Base-by-base conservation (phyloP, 2,329 filamentous ascomycete genomes). In the Fusarium dlaminii region DNA sequence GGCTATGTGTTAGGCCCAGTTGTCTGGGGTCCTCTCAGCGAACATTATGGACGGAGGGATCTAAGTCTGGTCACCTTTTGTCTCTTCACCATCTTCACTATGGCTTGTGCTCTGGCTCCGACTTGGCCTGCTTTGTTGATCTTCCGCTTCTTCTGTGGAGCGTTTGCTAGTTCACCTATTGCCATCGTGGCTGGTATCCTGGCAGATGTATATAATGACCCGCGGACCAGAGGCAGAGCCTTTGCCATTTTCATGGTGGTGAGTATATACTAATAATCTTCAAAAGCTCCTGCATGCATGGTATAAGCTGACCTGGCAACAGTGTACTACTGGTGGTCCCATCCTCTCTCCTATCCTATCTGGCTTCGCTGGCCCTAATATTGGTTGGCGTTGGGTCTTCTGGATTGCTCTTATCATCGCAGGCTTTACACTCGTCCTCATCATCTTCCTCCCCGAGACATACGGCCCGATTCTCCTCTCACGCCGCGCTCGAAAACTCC, bases 401-500 rank as follows among this genome's bases (percentile, higher is more conserved):
- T 93, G 91, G 88, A 87, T 94, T 30, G 91, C 85, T 20, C 84
- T 93, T 22, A 92, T 95, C 24, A 85, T 93, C 62, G 92, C 92
- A 5, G 91, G 88, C 32, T 81, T 82, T 1, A 91, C 90, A 4
- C 86, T 91, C 80, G 79, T 90, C 6, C 83, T 90, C 3, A 82
- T 93, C 20, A 64, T 90, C n/a, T 86, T 91, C 68, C 85, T 94
- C 65, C 91, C 90, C 22, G 91, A 93, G 80, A 92, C 90, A 2
- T 91, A 88, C 74, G 87, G 83, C 1, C 90, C 90, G 0, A 83
- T 90, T 8, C 84, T 92, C 17, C 83, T 92, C 27, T 85, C 86
- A 59, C 84, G 83, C 30, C 85, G 90, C 20, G 92, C 93, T 5
- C 82, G 82, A 36, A 85, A 84, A 55, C 80, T 93, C 39, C 88